Evolutionary conservation across 2,329 filamentous ascomycete genomes (phyloP).

Genomic region (Aspergillus tubingensis): DNA sequence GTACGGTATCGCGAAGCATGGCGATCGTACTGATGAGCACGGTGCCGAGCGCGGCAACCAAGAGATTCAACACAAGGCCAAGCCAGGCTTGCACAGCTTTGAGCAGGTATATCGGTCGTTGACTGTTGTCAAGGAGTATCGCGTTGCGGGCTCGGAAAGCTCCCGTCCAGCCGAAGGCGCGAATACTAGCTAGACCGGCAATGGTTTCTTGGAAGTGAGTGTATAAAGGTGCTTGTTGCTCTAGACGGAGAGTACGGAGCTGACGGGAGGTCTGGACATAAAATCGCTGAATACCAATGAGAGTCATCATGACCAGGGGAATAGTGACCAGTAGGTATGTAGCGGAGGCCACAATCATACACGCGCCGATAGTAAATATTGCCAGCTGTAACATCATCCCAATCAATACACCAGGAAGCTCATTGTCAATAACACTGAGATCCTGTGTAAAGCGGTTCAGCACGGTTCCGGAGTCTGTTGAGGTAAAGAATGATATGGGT

Average conservation of each 20-base stretch:
- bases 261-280: not conserved
- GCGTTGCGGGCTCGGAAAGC: not conserved
- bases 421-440: not conserved
- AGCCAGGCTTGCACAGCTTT: not conserved
- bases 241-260: not conserved
- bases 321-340: not conserved
- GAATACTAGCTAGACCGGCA: not conserved
- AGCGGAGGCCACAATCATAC: not conserved
- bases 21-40: not conserved
- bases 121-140: not conserved
- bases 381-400: too few relatives aligned
- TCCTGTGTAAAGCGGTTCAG: not conserved
- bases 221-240: not conserved
- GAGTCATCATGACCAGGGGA: not conserved
- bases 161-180: not conserved
- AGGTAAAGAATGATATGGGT: not conserved
- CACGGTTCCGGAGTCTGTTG: not conserved
- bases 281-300: not conserved
- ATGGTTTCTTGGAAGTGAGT: not conserved
- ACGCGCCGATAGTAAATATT: too few relatives aligned
- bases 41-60: not conserved
- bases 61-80: not conserved
- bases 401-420: not conserved
- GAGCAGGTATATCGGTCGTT: not conserved
- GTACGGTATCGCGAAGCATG: not conserved